Evolutionary conservation across 441 rosid genomes (phyloP), one percentile per base, ranked within the genome.

Genomic region (Pelargonium cotyledonis): DNA sequence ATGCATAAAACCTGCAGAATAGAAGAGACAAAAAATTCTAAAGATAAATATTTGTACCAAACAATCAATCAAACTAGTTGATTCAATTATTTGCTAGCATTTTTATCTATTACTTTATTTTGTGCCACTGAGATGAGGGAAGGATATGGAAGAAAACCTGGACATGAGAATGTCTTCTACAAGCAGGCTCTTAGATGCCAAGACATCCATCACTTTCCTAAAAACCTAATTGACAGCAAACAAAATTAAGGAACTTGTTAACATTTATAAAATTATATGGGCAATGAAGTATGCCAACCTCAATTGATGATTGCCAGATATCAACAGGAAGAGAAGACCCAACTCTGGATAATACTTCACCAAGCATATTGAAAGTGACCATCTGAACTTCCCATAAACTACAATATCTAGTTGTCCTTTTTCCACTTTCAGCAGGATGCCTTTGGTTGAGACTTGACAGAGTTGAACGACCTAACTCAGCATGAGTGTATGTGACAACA

Each of bases 191-290:
- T 80, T 86, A 70, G 89, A 80, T 58, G 86, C 88, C 71, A 89
- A 73, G 71, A 78, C 82, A 80, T 92, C 95, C 85, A 88, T 85
- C 75, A 88, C 86, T 83, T 86, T 89, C 77, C 95, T 80, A 68
- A 85, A 76, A 74, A 80, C 91, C 98, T 92, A 77, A 72, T 51
- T 73, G 63, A 64, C 67, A 76, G 75, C 5, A 68, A 41, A 61
- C 51, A 55, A 51, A 47, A 47, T 63, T 72, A 68, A 71, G 65
- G 21, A 15, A 58, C 15, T 46, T 60, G 23, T 19, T 67, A 2
- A 18, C 62, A 55, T 55, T 18, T 16, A 55, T 68, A 65, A 68
- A 58, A 79, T 9, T 47, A 63, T 65, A 75, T 41, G 57, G 53
- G 67, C n/a, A 66, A 71, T 70, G 44, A 12, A 72, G 41, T 15